Evolutionary conservation across 306 rosid genomes (phyloP), one percentile per base, ranked within the genome.

Genomic region (Luffa aegyptiaca): DNA sequence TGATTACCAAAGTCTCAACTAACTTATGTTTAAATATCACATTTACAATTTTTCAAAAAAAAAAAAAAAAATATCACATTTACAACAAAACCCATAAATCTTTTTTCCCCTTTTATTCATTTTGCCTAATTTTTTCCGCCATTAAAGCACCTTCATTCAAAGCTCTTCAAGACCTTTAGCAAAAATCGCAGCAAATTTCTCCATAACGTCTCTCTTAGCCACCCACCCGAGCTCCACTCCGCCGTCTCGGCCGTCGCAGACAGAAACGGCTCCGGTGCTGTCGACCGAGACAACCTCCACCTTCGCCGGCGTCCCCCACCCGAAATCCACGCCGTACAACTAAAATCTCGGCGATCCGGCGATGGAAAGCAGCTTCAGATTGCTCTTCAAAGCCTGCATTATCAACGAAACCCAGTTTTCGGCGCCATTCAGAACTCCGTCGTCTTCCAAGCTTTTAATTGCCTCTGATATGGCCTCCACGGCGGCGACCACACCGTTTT

Each of bases 231-330:
- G n/a, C 48, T 86, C 85, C 41, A 82, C 44, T 45, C 76, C 86
- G 35, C 79, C 85, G 57, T 41, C 56, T 76, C 44, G 78, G n/a
- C 76, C 66, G 1, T 86, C 84, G 0, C 55, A 61, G 2, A 82
- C 6, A 11, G 33, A 9, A 13, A 80, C 35, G 1, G 79, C 31
- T 39, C 48, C 80, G 0, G 79, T 26, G 2, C 13, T 21, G 9
- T 76, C 61, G 10, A 83, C 81, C 10, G 83, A 71, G 42, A 84
- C 37, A 0, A 80, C 5, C 16, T 80, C 85, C 44, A 81, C 45
- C 72, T 82, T 89, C 70, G 8, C 73, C 0, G 87, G 89, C 49
- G 20, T 84, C 55, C 89, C 90, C 92, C 88, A 85, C 9, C 90
- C 89, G 62, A 85, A 89, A 57, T 85, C 88, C 76, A 57, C 37